These are phyloP conservation scores for Trametes pubescens DNA, from an alignment of 1,284 basidiomycete genomes.

Conservation along the genomic window DNA sequence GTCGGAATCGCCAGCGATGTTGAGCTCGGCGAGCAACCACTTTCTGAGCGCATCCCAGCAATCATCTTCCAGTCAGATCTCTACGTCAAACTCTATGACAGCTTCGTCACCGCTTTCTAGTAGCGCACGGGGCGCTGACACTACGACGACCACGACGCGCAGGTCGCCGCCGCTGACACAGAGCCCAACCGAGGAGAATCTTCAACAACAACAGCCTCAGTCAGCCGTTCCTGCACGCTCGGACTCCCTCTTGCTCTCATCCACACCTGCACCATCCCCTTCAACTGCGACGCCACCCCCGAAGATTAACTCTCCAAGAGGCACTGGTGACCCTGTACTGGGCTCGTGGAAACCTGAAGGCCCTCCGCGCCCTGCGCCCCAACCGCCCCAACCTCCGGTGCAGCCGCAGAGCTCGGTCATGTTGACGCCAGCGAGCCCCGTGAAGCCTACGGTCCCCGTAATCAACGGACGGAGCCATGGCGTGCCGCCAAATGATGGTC, in stretches of 20 bases:
- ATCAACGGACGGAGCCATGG: constrained; percentile 16
- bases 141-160: constrained; percentile 21
- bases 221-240: constrained; percentile 24
- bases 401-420: constrained; percentile 20
- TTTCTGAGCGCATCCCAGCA: constrained; percentile 32
- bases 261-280: constrained; percentile 25
- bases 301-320: constrained; percentile 16
- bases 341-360: constrained; percentile 31
- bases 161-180: constrained; percentile 21
- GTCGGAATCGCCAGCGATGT: constrained; percentile 25
- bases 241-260: constrained; percentile 21
- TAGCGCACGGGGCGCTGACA: constrained; percentile 12
- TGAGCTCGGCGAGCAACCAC: constrained; percentile 6
- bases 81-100: constrained; percentile 18
- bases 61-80: constrained; percentile 29
- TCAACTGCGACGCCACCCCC: constrained; percentile 23
- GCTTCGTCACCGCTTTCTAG: constrained; percentile 31
- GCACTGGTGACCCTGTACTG: constrained; percentile 33
- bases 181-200: constrained; percentile 28
- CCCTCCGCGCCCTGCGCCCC: constrained; percentile 22
- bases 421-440: constrained; percentile 25
- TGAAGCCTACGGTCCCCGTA: constrained; percentile 11
- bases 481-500: constrained; percentile 3
- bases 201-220: constrained; percentile 15
- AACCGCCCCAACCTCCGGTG: constrained; percentile 15